phyloP scores from a whole-genome alignment of 345 rosid species.

The Citrus inodora region DNA sequence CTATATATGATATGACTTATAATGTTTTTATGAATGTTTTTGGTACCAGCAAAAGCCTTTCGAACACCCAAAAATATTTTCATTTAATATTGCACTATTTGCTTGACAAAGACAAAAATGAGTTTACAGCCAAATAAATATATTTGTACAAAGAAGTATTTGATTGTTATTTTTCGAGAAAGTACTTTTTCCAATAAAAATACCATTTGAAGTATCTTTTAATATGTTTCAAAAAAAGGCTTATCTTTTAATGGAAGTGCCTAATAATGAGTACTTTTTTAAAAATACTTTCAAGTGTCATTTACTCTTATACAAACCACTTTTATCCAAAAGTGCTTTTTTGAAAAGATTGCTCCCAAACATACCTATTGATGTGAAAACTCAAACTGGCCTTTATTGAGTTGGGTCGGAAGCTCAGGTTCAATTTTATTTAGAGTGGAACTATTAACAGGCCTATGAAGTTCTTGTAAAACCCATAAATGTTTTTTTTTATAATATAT shows the following conservation, averaged over 20 bases:
- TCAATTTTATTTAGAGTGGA: neutral
- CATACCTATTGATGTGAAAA: neutral
- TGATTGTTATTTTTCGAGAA: too few species aligned
- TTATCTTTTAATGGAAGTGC: neutral
- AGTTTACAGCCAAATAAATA: neutral
- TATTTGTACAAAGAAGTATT: neutral
- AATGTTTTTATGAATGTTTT: neutral
- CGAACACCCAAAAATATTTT: neutral
- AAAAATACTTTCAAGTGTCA: neutral
- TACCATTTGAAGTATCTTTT: too few species aligned
- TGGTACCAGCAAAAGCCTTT: neutral
- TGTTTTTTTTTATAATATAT: too few species aligned
- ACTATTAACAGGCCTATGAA: too few species aligned
- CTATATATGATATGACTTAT: neutral
- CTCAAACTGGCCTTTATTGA: neutral
- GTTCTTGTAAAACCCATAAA: too few species aligned
- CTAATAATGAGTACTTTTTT: neutral
- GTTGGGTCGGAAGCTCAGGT: neutral
- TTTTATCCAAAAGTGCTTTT: neutral
- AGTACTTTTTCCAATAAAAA: too few species aligned
- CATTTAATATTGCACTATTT: neutral
- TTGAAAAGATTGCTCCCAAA: neutral
- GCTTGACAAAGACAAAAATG: neutral
- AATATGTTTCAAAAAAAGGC: too few species aligned
- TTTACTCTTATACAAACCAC: neutral